Percentiles rank a stretch among this genome's conserved stretches.
phyloP scores from a whole-genome alignment of 331 rosid genomes.

The Stylosanthes scabra region DNA sequence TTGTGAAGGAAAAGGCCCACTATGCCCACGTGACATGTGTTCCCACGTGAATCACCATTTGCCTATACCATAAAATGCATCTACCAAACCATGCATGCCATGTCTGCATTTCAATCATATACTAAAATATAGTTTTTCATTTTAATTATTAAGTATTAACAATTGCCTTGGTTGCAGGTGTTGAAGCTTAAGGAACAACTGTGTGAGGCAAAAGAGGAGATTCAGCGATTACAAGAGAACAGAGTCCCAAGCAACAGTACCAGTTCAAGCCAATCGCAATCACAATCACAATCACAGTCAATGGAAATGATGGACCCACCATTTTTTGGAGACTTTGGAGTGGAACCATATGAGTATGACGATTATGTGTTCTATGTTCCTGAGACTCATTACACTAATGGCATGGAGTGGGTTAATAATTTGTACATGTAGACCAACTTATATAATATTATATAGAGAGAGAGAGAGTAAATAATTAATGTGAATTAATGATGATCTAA shows the following conservation, averaged over 20 bases:
- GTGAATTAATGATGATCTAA: constrained; percentile 31
- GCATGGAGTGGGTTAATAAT: constrained; percentile 86
- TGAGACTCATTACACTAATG: constrained; percentile 47
- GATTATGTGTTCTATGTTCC: constrained; percentile 57
- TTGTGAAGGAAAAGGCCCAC: constrained; percentile 47
- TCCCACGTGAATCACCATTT: constrained; percentile 43
- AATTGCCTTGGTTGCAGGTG: constrained; percentile 47
- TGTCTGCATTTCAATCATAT: background rate
- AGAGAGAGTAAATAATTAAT: no score
- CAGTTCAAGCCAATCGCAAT: constrained; percentile 40
- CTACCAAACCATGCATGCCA: background rate
- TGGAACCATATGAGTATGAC: no score
- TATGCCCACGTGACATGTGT: constrained; percentile 34
- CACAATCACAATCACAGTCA: constrained; percentile 62
- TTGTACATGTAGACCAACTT: no score
- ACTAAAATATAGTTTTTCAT: background rate
- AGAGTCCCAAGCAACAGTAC: constrained; percentile 62
- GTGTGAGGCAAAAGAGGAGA: constrained; percentile 64
- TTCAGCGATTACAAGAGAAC: constrained; percentile 54
- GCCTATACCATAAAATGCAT: background rate
- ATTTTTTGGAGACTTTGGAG: constrained; percentile 68
- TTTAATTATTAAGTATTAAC: background rate
- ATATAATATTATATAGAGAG: no score
- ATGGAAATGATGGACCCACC: constrained; percentile 63
- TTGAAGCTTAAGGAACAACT: constrained; percentile 68